Evolutionary conservation across 257 asterid species (phyloP).

Genomic region (Solanum habrochaites): DNA sequence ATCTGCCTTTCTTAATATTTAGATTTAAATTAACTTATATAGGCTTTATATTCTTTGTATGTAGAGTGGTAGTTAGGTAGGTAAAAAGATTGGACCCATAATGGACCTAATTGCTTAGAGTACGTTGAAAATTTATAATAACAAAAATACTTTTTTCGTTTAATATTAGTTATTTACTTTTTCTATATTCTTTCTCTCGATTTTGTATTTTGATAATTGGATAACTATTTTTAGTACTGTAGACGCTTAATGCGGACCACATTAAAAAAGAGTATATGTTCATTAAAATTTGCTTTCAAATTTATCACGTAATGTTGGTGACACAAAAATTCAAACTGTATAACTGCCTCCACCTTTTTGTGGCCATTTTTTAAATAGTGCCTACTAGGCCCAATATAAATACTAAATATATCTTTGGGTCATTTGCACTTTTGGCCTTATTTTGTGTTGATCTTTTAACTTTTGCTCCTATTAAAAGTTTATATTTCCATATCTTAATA

Average conservation of each 20-base stretch:
- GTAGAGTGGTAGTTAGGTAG: background rate
- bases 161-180: rapidly evolving
- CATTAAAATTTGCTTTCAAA: background rate
- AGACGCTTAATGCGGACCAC: background rate
- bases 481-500: background rate
- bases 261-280: background rate
- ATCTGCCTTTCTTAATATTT: background rate
- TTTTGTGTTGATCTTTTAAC: background rate
- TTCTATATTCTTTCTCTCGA: background rate
- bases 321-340: background rate
- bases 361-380: background rate
- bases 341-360: background rate
- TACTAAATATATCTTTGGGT: background rate
- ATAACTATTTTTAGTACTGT: background rate
- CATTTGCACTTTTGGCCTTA: background rate
- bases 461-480: background rate
- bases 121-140: background rate
- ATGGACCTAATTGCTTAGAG: background rate
- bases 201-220: background rate
- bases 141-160: background rate
- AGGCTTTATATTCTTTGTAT: background rate
- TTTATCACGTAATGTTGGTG: background rate
- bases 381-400: background rate
- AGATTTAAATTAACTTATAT: background rate
- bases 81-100: background rate